phyloP scores from a whole-genome alignment of 768 basidiomycete genomes.

The Mrakia frigida region DNA sequence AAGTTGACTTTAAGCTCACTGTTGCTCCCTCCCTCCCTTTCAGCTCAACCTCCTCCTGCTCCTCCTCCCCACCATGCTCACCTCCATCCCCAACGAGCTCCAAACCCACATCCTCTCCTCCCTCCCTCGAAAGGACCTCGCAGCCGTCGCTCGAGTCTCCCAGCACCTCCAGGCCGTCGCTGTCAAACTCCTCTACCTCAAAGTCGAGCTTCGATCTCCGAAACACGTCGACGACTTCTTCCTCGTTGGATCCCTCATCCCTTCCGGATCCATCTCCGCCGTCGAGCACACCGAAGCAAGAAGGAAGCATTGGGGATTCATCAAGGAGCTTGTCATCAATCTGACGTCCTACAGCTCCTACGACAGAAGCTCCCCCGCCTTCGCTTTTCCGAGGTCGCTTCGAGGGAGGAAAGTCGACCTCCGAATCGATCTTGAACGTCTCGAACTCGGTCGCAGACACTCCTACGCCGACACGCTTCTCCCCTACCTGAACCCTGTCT shows the following conservation, averaged over 20 bases:
- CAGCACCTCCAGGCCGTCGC: background rate
- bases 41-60: background rate
- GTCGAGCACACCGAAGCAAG: background rate
- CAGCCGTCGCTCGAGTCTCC: constrained; percentile 1
- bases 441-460: no score
- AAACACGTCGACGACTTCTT: background rate
- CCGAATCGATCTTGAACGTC: no score
- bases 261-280: background rate
- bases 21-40: background rate
- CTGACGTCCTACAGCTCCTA: no score
- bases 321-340: background rate
- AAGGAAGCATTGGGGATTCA: background rate
- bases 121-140: background rate
- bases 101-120: background rate
- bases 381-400: no score
- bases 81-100: background rate
- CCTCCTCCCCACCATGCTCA: background rate
- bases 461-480: no score
- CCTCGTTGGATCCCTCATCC: background rate
- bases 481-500: no score
- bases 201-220: background rate
- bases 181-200: background rate
- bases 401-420: no score
- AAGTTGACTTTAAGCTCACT: no score
- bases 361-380: no score